Base-by-base conservation (phyloP, 805 yeast genomes). In the Yarrowia sp. region DNA sequence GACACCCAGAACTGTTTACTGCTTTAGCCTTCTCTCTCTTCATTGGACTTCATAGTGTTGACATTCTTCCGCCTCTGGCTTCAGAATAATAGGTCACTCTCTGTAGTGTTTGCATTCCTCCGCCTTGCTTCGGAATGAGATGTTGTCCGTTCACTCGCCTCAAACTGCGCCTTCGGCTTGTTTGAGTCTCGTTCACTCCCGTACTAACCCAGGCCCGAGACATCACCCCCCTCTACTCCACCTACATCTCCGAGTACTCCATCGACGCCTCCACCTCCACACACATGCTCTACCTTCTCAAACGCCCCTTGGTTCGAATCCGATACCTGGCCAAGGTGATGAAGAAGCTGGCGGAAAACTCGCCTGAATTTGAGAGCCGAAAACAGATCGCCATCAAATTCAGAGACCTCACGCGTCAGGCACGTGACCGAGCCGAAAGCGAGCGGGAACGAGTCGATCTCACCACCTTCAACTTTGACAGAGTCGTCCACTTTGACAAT, bases 251-350 rank as follows among this genome's bases (percentile, higher is more conserved):
- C 38, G 46, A 36, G 8, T 63, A 63, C 56, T 3, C 56, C 15
- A 38, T 38, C 40, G 46, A 46, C 40, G 56, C 67, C 55, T 15
- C 10, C 40, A 40, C 55, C 2, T 48, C 67, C 26, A 48, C 46
- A 15, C 55, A 66, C 36, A 48, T 68, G 36, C 49, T 68, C 35
- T 46, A 68, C 35, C 49, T 65, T 15, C 50, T 64, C 49, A 68
- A 68, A 19, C 70, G 67, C 11, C 70, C 70, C 5, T 56, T 68
- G 35, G 56, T 68, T 8, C 52, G 70, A 43, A 63, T 68, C 38
- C 56, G 69, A 2, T 68, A 56, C 43, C 55, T 68, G 10, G 69
- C 69, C 46, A 68, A 68, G 41, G 52, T 68, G 40, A 35, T 68
- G 35, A 67, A 68, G 55, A 56, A 68, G 40, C 64, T 68, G 26